Evolutionary conservation across 768 basidiomycete species (phyloP).

Genomic region (Galerina sulciceps): DNA sequence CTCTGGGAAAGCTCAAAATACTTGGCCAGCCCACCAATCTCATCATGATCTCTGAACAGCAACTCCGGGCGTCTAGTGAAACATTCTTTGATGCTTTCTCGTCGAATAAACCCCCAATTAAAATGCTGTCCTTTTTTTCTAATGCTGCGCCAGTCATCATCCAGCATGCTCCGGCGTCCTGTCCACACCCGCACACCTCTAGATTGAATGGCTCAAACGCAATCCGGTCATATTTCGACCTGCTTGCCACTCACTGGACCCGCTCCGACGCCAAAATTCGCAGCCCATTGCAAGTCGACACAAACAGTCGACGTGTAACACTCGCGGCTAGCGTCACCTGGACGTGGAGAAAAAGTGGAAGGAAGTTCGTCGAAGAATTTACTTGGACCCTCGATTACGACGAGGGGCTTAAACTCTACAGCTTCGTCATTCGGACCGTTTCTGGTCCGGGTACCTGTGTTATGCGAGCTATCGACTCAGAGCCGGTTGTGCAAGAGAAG

Average conservation of each 20-base stretch:
- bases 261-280: constrained; percentile 33
- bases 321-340: constrained; percentile 44
- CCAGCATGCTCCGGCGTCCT: constrained; percentile 43
- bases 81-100: constrained; percentile 42
- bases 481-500: constrained; percentile 11
- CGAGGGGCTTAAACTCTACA: constrained; percentile 44
- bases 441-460: constrained; percentile 46
- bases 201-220: constrained; percentile 46
- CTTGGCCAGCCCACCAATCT: constrained; percentile 4
- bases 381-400: constrained; percentile 49
- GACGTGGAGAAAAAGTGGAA: constrained; percentile 49
- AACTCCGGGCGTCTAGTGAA: constrained; percentile 36
- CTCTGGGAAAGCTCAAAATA: constrained; percentile 6
- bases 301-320: constrained; percentile 30
- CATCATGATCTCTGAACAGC: constrained; percentile 26
- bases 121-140: constrained; percentile 44
- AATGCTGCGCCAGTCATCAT: constrained; percentile 38
- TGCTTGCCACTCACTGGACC: constrained; percentile 48
- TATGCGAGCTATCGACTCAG: constrained; percentile 45
- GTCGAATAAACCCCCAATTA: constrained; percentile 32
- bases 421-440: constrained; percentile 43
- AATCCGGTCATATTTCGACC: constrained; percentile 53
- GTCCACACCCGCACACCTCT: constrained; percentile 36
- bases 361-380: constrained; percentile 50
- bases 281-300: constrained; percentile 27